Evolutionary conservation across 495 filamentous ascomycete species (phyloP), one percentile per base, ranked within the genome.

Genomic region (Lophiostoma macrostomum): DNA sequence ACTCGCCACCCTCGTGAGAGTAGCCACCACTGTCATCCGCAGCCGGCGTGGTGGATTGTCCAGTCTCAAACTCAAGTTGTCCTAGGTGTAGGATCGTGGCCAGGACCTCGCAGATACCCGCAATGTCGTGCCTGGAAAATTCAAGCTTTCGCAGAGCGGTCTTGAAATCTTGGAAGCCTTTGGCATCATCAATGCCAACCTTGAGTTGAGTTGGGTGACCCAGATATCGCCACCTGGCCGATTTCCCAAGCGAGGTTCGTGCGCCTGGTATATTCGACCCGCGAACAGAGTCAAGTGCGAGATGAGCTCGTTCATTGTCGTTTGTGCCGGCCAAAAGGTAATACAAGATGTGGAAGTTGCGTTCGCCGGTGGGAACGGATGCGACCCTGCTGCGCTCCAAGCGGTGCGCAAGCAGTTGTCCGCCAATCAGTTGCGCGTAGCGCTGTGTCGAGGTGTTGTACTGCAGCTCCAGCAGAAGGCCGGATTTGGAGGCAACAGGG

Each of bases 141-240:
- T 96, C 93, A 30, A 98, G 78, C 67, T 95, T 96, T 37, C 91
- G 74, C 43, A 98, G 72, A 3, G 93, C 93, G 0, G 87, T 95
- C 75, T 98, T 98, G 75, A 98, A 98, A 43, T 96, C 85, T 66
- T 94, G 88, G 70, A 98, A 98, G 0, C 91, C 91, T 63, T 96
- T 91, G 3, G 81, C 74, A 67, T 98, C 93, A 65, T 98, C 96
- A 66, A 98, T 88, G 19, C 93, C 93, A 25, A 97, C 88, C 66
- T 95, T 96, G 23, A 98, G 76, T 65, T 98, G 93, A 0, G 91
- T 95, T 1, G 91, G 91, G 64, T 98, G 93, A 16, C 93, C 93
- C 20, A 98, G 76, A 69, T 96, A 98, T 64, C 87, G 82, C 93
- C 93, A 98, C 68, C 93, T 74, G 72, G 87, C 91, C 57, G 83